A percentile compares a stretch with the other conserved stretches of the same genome.
phyloP scores from a whole-genome alignment of 2,329 filamentous ascomycete species.

The Chaetothyriales sp. region DNA sequence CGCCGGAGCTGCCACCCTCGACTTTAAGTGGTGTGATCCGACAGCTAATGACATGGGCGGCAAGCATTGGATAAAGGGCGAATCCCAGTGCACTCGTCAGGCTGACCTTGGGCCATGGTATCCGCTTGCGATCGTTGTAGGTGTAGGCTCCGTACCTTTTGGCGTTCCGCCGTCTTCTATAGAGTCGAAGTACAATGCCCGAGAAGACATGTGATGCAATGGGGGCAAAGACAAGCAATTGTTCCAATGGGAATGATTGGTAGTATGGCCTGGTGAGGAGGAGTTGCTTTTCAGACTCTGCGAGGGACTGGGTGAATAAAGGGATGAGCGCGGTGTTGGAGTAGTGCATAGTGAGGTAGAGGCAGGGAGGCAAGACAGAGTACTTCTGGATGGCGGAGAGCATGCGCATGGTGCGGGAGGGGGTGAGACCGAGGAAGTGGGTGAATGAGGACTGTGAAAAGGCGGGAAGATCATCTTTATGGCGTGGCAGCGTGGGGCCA shows the following conservation, averaged over 20 bases:
- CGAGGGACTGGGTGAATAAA: slow-evolving; percentile 56
- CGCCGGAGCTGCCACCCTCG: slow-evolving; percentile 74
- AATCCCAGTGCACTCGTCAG: slow-evolving; percentile 63
- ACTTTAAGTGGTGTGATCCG: slow-evolving; percentile 59
- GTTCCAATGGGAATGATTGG: slow-evolving; percentile 68
- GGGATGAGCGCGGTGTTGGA: slow-evolving; percentile 73
- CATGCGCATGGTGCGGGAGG: slow-evolving; percentile 9
- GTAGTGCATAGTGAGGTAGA: slow-evolving; percentile 65
- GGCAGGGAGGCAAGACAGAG: slow-evolving; percentile 69
- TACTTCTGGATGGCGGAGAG: slow-evolving; percentile 68
- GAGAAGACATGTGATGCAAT: slow-evolving; percentile 62
- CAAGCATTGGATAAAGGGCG: slow-evolving; percentile 49
- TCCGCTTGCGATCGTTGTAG: slow-evolving; percentile 31
- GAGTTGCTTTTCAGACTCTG: slow-evolving; percentile 68
- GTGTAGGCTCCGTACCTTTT: slow-evolving; percentile 61
- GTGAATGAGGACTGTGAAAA: slow-evolving; percentile 18
- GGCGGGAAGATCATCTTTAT: slow-evolving; percentile 33
- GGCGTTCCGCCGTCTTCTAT: slow-evolving; percentile 58
- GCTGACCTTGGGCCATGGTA: slow-evolving; percentile 57
- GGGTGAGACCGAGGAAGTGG: slow-evolving; percentile 28
- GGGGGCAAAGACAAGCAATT: slow-evolving; percentile 63
- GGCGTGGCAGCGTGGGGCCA: slow-evolving; percentile 27
- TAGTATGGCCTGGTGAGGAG: slow-evolving; percentile 87
- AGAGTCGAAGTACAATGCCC: slow-evolving; percentile 61
- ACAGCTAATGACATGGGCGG: slow-evolving; percentile 62